phyloP scores from a whole-genome alignment of 768 basidiomycete species.

The Fibroporia radiculosa region DNA sequence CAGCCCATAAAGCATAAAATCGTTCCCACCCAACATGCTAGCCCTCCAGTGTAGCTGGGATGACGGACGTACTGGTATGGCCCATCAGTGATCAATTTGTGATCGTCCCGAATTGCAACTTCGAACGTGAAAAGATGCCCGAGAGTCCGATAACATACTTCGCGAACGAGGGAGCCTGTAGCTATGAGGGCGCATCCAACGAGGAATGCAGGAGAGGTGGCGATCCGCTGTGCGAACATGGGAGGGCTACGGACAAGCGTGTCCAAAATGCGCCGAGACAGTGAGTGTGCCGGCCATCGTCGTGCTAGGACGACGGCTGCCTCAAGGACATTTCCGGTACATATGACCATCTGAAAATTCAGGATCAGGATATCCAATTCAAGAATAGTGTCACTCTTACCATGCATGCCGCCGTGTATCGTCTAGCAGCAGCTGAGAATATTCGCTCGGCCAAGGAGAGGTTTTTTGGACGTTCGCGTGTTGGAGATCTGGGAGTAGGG shows the following conservation, averaged over 20 bases:
- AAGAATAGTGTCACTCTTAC: background rate
- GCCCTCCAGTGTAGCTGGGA: constrained; percentile 16
- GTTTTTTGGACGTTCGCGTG: background rate
- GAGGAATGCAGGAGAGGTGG: constrained; percentile 1
- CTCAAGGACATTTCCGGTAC: background rate
- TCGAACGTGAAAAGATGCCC: constrained; percentile 16
- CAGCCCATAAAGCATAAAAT: background rate
- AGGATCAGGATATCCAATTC: no score
- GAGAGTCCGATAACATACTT: constrained; percentile 7
- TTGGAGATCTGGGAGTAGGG: background rate
- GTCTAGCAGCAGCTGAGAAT: background rate
- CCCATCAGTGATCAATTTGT: constrained; percentile 20
- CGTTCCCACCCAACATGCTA: background rate
- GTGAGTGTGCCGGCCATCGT: background rate
- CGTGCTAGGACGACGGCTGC: constrained; percentile 3
- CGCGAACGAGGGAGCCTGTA: constrained; percentile 1
- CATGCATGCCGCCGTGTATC: background rate
- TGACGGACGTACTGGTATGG: constrained; percentile 25
- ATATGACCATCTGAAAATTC: background rate
- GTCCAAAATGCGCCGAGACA: background rate
- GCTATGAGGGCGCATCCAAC: background rate
- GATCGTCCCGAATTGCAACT: constrained; percentile 6
- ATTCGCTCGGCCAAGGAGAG: background rate
- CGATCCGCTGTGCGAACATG: background rate
- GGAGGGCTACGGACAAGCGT: background rate